phyloP scores from a whole-genome alignment of 1,139 yeast genomes.

The Yamadazyma mexicana region DNA sequence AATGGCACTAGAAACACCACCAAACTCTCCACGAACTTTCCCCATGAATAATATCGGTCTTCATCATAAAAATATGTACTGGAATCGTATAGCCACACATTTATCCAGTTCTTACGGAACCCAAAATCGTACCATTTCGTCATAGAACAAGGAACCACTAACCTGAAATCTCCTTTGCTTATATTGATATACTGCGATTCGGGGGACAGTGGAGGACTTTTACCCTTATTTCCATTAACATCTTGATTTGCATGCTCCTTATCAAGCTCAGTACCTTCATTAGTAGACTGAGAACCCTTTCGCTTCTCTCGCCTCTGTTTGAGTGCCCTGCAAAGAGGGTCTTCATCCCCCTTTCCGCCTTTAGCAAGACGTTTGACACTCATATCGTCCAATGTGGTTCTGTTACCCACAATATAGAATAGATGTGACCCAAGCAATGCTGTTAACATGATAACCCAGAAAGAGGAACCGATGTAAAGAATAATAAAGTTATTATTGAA shows the following conservation, averaged over 20 bases:
- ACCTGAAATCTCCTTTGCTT: slow-evolving; percentile 22
- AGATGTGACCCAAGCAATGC: slow-evolving; percentile 38
- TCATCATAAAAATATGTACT: slow-evolving; percentile 9
- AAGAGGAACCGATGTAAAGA: slow-evolving; percentile 35
- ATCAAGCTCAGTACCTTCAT: slow-evolving; percentile 4
- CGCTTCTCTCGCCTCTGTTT: not conserved
- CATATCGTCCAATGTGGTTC: slow-evolving; percentile 46
- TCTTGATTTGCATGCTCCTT: too few species aligned
- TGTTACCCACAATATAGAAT: slow-evolving; percentile 38
- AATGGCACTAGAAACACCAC: slow-evolving; percentile 30
- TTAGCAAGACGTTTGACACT: slow-evolving; percentile 21
- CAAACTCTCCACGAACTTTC: slow-evolving; percentile 20
- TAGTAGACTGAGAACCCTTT: not conserved
- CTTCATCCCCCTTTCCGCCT: not conserved
- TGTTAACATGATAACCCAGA: slow-evolving; percentile 43
- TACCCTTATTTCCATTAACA: too few species aligned
- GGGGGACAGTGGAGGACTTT: slow-evolving; percentile 7
- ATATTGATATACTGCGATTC: slow-evolving; percentile 37
- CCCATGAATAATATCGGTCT: slow-evolving; percentile 8
- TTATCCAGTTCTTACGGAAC: slow-evolving; percentile 31
- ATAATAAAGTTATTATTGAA: slow-evolving; percentile 50
- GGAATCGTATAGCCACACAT: slow-evolving; percentile 21
- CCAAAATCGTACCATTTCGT: slow-evolving; percentile 32
- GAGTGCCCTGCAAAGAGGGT: not conserved
- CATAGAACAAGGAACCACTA: slow-evolving; percentile 31